Evolutionary conservation across 2,329 filamentous ascomycete species (phyloP).

Genomic region (Penicillium sp.): DNA sequence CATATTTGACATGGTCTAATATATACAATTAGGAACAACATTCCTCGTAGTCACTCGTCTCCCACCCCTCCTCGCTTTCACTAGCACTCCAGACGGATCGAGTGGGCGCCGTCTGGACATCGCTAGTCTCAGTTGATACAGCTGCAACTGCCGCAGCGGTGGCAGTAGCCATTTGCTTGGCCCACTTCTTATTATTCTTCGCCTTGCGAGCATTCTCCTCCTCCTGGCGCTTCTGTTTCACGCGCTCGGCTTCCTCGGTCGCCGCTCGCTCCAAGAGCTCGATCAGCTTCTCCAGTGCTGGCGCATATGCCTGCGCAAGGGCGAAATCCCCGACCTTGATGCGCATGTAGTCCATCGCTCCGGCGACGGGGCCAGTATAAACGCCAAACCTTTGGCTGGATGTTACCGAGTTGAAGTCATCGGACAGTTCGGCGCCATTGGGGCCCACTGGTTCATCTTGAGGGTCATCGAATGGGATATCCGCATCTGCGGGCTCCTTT

Average conservation of each 20-base stretch:
- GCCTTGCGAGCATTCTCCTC: conserved; percentile 22
- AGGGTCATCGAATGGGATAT: conserved; percentile 29
- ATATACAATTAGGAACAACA: conserved; percentile 3
- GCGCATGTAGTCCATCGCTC: conserved; percentile 64
- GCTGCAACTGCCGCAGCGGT: conserved; percentile 7
- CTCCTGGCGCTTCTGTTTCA: conserved; percentile 19
- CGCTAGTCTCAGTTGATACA: conserved; percentile 5
- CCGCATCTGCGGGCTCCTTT: conserved; percentile 18
- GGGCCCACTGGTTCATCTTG: conserved; percentile 13
- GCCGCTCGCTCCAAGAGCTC: conserved; percentile 37
- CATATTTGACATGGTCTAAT: neutral
- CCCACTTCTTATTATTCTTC: conserved; percentile 24
- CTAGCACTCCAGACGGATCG: conserved; percentile 34
- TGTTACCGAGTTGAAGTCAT: conserved; percentile 14
- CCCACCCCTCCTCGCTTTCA: conserved; percentile 39
- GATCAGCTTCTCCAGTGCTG: conserved; percentile 54
- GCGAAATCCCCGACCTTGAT: conserved; percentile 59
- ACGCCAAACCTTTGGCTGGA: neutral
- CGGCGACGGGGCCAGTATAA: conserved; percentile 50
- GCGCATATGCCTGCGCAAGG: conserved; percentile 56
- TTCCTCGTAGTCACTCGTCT: conserved; percentile 25
- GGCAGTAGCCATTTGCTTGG: conserved; percentile 14
- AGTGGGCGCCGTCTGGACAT: conserved; percentile 3
- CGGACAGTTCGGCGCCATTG: conserved; percentile 6
- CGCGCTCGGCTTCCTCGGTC: conserved; percentile 27